These are phyloP conservation scores for Hysterium pulicare DNA, from an alignment of 2,329 filamentous ascomycete genomes.

Conservation along the genomic window DNA sequence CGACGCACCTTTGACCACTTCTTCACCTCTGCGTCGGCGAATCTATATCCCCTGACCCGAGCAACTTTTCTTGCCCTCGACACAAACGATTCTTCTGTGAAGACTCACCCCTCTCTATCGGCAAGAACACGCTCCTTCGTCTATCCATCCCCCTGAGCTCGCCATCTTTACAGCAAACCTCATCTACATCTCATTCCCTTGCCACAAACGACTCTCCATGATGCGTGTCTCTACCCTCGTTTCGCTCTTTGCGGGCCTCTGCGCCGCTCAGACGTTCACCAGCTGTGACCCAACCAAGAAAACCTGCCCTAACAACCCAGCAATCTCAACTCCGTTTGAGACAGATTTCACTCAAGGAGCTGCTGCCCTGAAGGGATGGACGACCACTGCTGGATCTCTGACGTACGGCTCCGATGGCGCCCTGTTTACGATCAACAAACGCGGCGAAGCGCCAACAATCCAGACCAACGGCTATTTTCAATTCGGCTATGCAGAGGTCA, in stretches of 20 bases:
- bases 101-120: no score
- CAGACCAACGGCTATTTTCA: conserved; percentile 81
- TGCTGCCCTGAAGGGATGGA: conserved; percentile 36
- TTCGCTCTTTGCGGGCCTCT: conserved; percentile 17
- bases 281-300: conserved; percentile 44
- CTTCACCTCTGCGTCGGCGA: no score
- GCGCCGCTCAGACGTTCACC: conserved; percentile 45
- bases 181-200: not conserved
- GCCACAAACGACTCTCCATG: not conserved
- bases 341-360: conserved; percentile 45
- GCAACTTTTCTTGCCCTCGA: not conserved
- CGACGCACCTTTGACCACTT: no score
- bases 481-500: conserved; percentile 74
- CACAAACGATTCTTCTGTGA: conserved; percentile 1
- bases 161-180: not conserved
- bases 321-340: conserved; percentile 37
- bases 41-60: no score
- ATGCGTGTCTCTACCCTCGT: not conserved
- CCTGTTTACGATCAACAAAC: conserved; percentile 49
- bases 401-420: conserved; percentile 45
- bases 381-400: conserved; percentile 40
- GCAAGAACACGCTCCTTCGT: not conserved
- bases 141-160: not conserved
- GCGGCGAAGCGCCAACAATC: conserved; percentile 60
- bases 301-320: conserved; percentile 44